Evolutionary conservation across 2,329 filamentous ascomycete genomes (phyloP), one percentile per base, ranked within the genome.

Genomic region (Fusarium sp.): DNA sequence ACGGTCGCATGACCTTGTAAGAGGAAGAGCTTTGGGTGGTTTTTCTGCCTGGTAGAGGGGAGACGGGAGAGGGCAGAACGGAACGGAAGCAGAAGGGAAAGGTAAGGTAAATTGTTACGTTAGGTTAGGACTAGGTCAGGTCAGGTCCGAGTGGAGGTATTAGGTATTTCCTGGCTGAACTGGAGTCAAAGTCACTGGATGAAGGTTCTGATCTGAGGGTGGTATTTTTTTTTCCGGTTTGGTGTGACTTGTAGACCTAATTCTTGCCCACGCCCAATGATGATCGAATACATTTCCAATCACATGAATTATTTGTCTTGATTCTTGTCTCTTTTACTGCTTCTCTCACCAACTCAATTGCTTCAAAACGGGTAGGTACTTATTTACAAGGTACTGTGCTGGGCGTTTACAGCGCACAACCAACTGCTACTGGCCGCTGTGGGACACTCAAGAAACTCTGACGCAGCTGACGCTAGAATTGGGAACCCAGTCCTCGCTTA

Each of bases 1-100:
- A 79, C 75, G 78, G 78, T 81, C 74, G 79, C 79, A 81, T 81
- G 79, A 81, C 79, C 79, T 78, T 76, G 72, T 71, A 71, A 71
- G 69, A 74, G 65, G 68, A 70, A 71, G 70, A 66, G 63, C 63
- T 67, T 67, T 42, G 54, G 63, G 69, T 66, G 63, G 34, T 66
- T 52, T 55, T 63, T 53, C 50, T 53, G 49, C 50, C 50, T 42
- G 58, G 54, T 44, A 52, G 46, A 54, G 42, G 38, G 45, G 46
- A 34, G 46, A 27, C 42, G 53, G 32, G 42, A 32, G 59, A 52
- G 47, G 57, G 59, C 50, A 62, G 44, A 62, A 16, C 24, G 47
- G 30, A 40, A 34, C 30, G 42, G 59, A 62, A 25, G 46, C 30
- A 53, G 59, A 62, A 25, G 24, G 50, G 47, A 51, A 53, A 53